Evolutionary conservation across 2,329 filamentous ascomycete genomes (phyloP).

Genomic region (Lasiodiplodia theobromae): DNA sequence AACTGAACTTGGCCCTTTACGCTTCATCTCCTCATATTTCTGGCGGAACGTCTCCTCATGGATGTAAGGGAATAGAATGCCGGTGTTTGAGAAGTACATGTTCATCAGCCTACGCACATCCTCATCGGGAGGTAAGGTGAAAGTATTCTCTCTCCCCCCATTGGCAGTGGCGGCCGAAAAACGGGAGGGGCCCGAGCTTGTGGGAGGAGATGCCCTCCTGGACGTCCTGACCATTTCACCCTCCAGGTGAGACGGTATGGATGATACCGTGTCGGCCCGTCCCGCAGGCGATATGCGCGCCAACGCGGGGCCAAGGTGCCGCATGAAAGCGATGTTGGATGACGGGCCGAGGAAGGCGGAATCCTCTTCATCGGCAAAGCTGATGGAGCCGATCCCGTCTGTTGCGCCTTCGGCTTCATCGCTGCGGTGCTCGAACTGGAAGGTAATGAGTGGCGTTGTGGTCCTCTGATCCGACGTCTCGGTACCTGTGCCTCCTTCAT

Average conservation of each 20-base stretch:
- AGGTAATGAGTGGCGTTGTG: not conserved
- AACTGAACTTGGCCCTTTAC: conserved; percentile 44
- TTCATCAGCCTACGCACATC: conserved; percentile 43
- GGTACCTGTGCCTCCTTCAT: conserved; percentile 23
- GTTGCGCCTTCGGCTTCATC: conserved; percentile 38
- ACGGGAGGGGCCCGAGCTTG: not conserved
- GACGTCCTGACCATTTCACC: conserved; percentile 35
- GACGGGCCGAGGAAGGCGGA: conserved; percentile 50
- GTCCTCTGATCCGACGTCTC: conserved; percentile 22
- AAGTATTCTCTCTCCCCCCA: not conserved
- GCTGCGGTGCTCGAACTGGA: conserved; percentile 2
- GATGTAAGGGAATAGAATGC: conserved; percentile 51
- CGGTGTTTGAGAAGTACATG: conserved; percentile 49
- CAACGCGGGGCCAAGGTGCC: conserved; percentile 42
- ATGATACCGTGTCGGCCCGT: not conserved
- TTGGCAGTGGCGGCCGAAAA: not conserved
- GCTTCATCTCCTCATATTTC: conserved; percentile 44
- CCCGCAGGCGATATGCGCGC: conserved; percentile 35
- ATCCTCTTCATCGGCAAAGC: conserved; percentile 48
- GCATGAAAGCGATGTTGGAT: conserved; percentile 53
- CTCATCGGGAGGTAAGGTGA: conserved; percentile 35
- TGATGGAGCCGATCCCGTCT: conserved; percentile 47
- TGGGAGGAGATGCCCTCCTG: conserved; percentile 34
- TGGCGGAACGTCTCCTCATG: conserved; percentile 46
- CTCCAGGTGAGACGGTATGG: conserved; percentile 29